Evolutionary conservation across 140 eudicot genomes (phyloP), one percentile per base, ranked within the genome.

Genomic region (Stevia rebaudiana): DNA sequence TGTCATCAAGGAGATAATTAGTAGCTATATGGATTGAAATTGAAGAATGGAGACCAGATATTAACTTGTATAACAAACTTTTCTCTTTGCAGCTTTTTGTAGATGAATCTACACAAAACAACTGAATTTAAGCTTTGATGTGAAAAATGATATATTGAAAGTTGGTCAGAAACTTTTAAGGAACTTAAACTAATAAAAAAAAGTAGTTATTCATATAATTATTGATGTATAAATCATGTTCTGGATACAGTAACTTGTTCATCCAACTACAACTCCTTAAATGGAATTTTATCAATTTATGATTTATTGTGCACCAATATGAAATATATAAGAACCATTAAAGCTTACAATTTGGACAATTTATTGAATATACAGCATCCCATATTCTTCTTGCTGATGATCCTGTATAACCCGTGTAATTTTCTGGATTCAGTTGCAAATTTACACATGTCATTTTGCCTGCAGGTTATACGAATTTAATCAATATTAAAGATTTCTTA

Each of bases 41-140:
- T 48, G 98, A 92, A 73, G 98, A 74, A 71, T 92, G 98, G 48
- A 92, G 89, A 58, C 98, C 98, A 50, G 98, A 91, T 73, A 92
- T 92, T 33, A 92, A 67, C 80, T 92, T 92, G 87, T 85, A 92
- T 30, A 92, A 44, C 53, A 85, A 81, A 70, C 77, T 92, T 80
- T 85, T 85, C 96, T 92, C 98, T 56, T 65, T 95, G 64, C 96
- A 88, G 59, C 78, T 69, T 72, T 92, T 95, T 66, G 86, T 94
- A 35, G 87, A 79, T 43, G 92, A 44, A 83, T 92, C 98, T 92
- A 86, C 74, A 68, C 31, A 50, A 46, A 36, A 6, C n/a, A n/a
- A n/a, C n/a, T n/a, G n/a, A n/a, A n/a, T n/a, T n/a, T n/a, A n/a
- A n/a, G n/a, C n/a, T n/a, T n/a, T n/a, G n/a, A n/a, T n/a, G n/a